Base-by-base conservation (phyloP, 768 basidiomycete species). In the Lentinula boryana region DNA sequence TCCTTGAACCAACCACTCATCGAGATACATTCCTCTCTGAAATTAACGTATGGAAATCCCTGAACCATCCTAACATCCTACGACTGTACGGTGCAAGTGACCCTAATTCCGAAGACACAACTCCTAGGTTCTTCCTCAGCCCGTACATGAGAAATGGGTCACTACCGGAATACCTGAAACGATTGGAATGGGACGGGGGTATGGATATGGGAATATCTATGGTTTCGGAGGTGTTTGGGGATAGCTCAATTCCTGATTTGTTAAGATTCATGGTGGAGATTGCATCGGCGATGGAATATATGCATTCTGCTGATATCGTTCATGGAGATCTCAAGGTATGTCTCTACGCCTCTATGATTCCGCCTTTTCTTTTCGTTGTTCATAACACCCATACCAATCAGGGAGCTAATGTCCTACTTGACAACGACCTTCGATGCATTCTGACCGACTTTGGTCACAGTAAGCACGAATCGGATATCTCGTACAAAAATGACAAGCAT, bases 381-480 rank as follows among this genome's bases (percentile, higher is more conserved):
- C 15, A 38, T 44, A 27, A 31, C 27, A 57, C 21, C 40, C n/a
- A 35, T 55, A 13, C 5, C 27, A 32, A 18, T 36, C 48, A 84
- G 80, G 80, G 74, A 6, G 72, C 77, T 2, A 85, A 85, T 62
- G 75, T 84, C 31, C 73, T 85, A 4, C 73, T 85, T 27, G 75
- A 80, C 62, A 77, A 80, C 61, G 64, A 70, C 3, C 70, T 72
- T 1, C 74, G 68, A 44, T 84, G 81, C 16, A 66, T 84, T 53
- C 74, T 85, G 43, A 78, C 84, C 31, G 82, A 84, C 63, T 85
- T 85, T 65, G 82, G 81, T 1, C 78, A 86, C 62, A 77, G 73
- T 58, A 76, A 79, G 64, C 76, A 84, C 65, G 79, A 78, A 65
- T 73, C 70, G 49, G 80, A 84, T 62, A 76, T 77, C 4, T 75